These are phyloP conservation scores for Peronospora farinosa DNA, from an alignment of 352 stramenopile species.

Conservation along the genomic window DNA sequence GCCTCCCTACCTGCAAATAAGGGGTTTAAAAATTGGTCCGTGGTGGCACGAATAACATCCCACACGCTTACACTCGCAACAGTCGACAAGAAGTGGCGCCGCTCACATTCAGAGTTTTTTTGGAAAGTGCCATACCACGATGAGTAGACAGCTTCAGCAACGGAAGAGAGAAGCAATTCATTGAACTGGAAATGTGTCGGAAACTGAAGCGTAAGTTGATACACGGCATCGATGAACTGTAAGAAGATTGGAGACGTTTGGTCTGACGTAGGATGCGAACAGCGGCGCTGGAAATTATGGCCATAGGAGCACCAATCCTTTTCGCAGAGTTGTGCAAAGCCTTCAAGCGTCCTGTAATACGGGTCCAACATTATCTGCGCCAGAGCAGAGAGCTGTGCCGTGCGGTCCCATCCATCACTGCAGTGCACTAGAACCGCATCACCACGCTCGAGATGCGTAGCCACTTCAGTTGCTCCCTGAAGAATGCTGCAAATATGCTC, in stretches of 20 bases:
- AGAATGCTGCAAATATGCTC: slow-evolving; percentile 79
- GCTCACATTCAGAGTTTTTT: slow-evolving; percentile 81
- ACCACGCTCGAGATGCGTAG: slow-evolving; percentile 64
- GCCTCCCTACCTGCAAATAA: slow-evolving; percentile 52
- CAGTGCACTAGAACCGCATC: slow-evolving; percentile 79
- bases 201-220: slow-evolving; percentile 95
- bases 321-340: slow-evolving; percentile 76
- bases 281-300: slow-evolving; percentile 83
- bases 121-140: slow-evolving; percentile 93
- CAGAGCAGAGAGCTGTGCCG: slow-evolving; percentile 63
- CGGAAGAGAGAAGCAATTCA: slow-evolving; percentile 84
- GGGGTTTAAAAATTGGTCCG: slow-evolving; percentile 78
- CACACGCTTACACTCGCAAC: slow-evolving; percentile 77
- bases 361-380: slow-evolving; percentile 83
- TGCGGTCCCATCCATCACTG: slow-evolving; percentile 83
- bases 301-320: slow-evolving; percentile 88
- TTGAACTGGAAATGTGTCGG: slow-evolving; percentile 98
- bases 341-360: slow-evolving; percentile 71
- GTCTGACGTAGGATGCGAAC: slow-evolving; percentile 75
- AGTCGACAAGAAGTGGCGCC: slow-evolving; percentile 51
- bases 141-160: slow-evolving; percentile 96
- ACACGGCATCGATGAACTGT: slow-evolving; percentile 98
- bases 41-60: slow-evolving; percentile 79
- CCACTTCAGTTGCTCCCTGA: slow-evolving; percentile 65
- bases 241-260: slow-evolving; percentile 97